A percentile compares a stretch with the other conserved stretches of the same genome.
Conservation (phyloP, 2,329 filamentous ascomycete genomes). For the Orbilia quercus region DNA sequence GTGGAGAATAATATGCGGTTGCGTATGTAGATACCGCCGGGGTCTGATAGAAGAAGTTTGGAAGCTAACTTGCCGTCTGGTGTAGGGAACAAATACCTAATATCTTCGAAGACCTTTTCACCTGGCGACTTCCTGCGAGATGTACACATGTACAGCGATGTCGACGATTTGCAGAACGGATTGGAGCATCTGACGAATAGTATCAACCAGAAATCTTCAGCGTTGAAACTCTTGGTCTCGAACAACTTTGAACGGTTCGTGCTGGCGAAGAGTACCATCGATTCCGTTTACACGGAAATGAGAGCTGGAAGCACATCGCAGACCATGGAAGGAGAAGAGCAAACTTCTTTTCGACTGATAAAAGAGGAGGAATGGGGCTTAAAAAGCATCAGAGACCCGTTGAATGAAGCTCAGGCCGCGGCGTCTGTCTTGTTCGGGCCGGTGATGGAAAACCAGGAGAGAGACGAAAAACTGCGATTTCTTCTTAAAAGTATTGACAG, state of each 20-base stretch:
- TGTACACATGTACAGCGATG: constrained; percentile 86
- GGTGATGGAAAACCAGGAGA: constrained; percentile 87
- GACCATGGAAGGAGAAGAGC: constrained; percentile 63
- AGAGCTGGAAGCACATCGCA: constrained; percentile 70
- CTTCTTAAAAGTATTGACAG: constrained; percentile 80
- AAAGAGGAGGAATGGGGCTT: constrained; percentile 95
- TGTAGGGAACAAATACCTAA: constrained; percentile 86
- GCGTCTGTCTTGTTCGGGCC: constrained; percentile 98
- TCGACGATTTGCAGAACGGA: constrained; percentile 80
- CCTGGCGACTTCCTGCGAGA: constrained; percentile 91
- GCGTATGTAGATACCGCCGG: constrained; percentile 68
- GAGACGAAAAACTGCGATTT: constrained; percentile 85
- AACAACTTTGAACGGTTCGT: constrained; percentile 99
- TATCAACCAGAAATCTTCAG: constrained; percentile 97
- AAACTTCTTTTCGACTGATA: constrained; percentile 70
- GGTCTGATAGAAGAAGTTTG: constrained; percentile 35
- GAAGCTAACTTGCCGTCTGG: constrained; percentile 36
- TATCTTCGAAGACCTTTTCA: constrained; percentile 95
- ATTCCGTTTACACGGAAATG: constrained; percentile 99
- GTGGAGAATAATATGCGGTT: constrained; percentile 85
- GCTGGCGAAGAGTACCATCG: constrained; percentile 94
- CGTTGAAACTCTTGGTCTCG: constrained; percentile 93
- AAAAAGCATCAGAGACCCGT: constrained; percentile 84
- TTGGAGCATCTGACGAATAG: constrained; percentile 87
- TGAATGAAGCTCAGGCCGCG: constrained; percentile 90